These are phyloP conservation scores for Coprinopsis marcescibilis DNA, from an alignment of 768 basidiomycete genomes.

Conservation along the genomic window DNA sequence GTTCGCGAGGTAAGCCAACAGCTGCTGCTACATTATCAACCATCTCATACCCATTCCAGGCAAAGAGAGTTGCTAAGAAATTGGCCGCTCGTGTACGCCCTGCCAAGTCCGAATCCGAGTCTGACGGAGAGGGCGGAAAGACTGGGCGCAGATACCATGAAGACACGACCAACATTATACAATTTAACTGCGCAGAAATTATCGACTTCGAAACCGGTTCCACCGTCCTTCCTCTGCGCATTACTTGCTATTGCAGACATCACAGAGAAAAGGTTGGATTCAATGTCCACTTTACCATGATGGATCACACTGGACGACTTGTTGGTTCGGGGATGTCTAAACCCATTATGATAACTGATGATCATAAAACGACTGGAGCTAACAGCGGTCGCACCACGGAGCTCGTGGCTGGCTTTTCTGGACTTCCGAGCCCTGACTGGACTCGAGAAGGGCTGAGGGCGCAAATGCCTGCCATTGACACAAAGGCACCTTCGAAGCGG, in stretches of 20 bases:
- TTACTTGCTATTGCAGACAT: constrained; percentile 98
- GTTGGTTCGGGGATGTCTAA: constrained; percentile 79
- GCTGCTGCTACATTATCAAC: not conserved
- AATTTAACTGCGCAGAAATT: constrained; percentile 91
- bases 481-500: constrained; percentile 41
- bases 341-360: constrained; percentile 98
- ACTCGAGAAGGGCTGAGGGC: constrained; percentile 25
- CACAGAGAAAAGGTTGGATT: constrained; percentile 97
- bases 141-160: constrained; percentile 48
- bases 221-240: constrained; percentile 84
- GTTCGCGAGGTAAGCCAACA: constrained; percentile 65
- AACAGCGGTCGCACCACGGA: constrained; percentile 25
- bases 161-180: constrained; percentile 80
- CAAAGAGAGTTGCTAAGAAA: constrained; percentile 86
- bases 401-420: constrained; percentile 25
- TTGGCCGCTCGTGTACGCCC: constrained; percentile 80
- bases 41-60: constrained; percentile 34
- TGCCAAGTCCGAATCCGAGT: constrained; percentile 69
- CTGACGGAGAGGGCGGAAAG: constrained; percentile 37
- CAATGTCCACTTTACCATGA: constrained; percentile 82
- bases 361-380: constrained; percentile 78
- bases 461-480: constrained; percentile 21
- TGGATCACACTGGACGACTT: constrained; percentile 70
- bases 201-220: constrained; percentile 87
- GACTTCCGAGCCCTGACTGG: constrained; percentile 45